Evolutionary conservation across 768 basidiomycete genomes (phyloP).

Genomic region (Naganishia kalamii): DNA sequence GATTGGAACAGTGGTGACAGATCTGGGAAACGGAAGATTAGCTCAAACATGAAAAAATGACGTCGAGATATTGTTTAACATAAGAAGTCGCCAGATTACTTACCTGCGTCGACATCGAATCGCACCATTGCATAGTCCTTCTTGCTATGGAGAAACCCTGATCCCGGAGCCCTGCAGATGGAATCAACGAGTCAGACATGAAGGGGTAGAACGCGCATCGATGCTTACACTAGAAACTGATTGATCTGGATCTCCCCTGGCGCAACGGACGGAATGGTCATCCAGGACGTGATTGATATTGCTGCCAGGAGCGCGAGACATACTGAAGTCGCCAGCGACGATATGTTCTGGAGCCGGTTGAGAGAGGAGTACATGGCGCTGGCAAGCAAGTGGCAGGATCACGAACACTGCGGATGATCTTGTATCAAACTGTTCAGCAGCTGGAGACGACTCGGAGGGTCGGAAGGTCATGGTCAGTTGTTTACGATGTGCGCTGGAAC

Average conservation of each 20-base stretch:
- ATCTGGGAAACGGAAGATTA: neutral
- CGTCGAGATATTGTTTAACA: no score
- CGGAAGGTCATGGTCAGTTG: no score
- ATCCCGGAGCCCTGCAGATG: conserved; percentile 9
- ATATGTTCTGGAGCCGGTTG: conserved; percentile 15
- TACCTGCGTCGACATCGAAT: conserved; percentile 18
- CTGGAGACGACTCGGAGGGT: no score
- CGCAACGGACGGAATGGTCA: conserved; percentile 12
- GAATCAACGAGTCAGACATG: neutral
- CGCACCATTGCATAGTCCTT: conserved; percentile 16
- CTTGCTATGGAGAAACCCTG: conserved; percentile 13
- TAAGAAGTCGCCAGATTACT: neutral
- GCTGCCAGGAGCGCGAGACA: conserved; percentile 17
- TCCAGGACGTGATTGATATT: conserved; percentile 21
- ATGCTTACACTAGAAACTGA: conserved; percentile 17
- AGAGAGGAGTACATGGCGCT: conserved; percentile 18
- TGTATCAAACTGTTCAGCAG: no score
- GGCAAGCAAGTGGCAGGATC: neutral
- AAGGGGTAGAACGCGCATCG: no score
- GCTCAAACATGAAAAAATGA: no score
- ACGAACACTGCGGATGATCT: neutral
- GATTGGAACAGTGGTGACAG: conserved; percentile 20
- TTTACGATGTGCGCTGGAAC: no score
- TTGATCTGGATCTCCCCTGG: conserved; percentile 19
- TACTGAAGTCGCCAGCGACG: conserved; percentile 20